Percentiles rank a stretch among this genome's conserved stretches.
Conservation (phyloP, 345 rosid genomes). For the Brassica juncea region DNA sequence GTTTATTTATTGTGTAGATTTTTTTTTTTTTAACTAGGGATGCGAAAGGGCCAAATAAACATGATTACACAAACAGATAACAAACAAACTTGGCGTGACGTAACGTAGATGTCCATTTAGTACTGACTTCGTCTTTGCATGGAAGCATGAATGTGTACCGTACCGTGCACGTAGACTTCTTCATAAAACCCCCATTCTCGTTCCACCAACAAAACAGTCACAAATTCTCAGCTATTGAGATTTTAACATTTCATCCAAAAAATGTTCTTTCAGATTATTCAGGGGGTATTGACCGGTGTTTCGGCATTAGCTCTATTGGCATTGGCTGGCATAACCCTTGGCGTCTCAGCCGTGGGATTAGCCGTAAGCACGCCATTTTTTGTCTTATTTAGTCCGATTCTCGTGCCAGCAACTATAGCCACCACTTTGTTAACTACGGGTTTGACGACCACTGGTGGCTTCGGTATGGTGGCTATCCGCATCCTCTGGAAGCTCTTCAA, state of each 20-base stretch:
- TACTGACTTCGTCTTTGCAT: constrained; percentile 24
- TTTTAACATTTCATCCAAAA: constrained; percentile 6
- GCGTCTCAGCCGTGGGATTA: constrained; percentile 60
- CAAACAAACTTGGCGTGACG: constrained; percentile 13
- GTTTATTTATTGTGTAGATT: not conserved
- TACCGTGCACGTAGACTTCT: constrained; percentile 33
- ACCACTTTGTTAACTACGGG: constrained; percentile 53
- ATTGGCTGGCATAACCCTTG: constrained; percentile 59
- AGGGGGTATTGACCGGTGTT: constrained; percentile 41
- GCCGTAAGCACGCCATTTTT: constrained; percentile 66
- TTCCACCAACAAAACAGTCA: constrained; percentile 12
- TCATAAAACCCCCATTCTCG: constrained; percentile 21
- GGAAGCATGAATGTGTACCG: constrained; percentile 22
- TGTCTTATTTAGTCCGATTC: constrained; percentile 74
- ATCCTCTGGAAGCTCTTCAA: constrained; percentile 68
- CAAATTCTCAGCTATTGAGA: not conserved
- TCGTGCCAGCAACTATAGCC: constrained; percentile 69
- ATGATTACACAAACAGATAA: not conserved
- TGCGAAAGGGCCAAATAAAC: not conserved
- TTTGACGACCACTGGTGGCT: constrained; percentile 66
- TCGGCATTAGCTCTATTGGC: constrained; percentile 59
- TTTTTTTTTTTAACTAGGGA: not conserved
- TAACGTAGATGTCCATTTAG: not conserved
- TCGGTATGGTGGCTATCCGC: constrained; percentile 54
- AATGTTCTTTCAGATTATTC: constrained; percentile 26